Evolutionary conservation across 2,329 filamentous ascomycete species (phyloP).

Genomic region (Lasiodiplodia sp.): DNA sequence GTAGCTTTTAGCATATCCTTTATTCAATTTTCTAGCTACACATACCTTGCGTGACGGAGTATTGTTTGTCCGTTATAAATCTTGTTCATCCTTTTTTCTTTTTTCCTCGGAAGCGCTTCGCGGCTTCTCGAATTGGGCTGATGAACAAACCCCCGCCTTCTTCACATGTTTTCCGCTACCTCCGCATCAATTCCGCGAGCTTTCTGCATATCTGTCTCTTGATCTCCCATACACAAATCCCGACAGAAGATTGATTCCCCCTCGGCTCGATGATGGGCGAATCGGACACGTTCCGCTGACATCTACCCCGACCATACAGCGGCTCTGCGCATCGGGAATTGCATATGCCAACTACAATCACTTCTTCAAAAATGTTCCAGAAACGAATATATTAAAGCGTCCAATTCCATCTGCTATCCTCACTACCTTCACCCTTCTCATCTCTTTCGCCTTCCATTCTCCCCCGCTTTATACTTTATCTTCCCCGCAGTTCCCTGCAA

Average conservation of each 20-base stretch:
- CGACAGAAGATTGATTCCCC: background rate
- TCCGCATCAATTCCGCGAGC: background rate
- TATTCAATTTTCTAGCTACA: too few relatives aligned
- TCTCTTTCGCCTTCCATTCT: background rate
- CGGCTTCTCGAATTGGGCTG: too few relatives aligned
- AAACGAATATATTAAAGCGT: background rate
- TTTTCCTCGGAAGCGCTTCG: too few relatives aligned
- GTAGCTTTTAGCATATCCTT: too few relatives aligned
- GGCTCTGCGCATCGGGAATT: constrained; percentile 8
- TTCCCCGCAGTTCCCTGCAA: background rate
- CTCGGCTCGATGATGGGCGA: constrained; percentile 1
- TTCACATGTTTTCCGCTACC: background rate
- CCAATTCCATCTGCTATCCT: too few relatives aligned
- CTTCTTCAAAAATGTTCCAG: background rate
- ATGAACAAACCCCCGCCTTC: background rate
- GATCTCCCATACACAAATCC: background rate
- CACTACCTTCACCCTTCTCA: background rate
- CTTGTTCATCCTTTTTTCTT: too few relatives aligned
- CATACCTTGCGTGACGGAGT: too few relatives aligned
- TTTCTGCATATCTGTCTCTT: background rate
- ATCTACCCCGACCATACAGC: background rate
- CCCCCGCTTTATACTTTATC: background rate
- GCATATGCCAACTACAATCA: background rate
- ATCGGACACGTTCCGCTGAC: background rate
- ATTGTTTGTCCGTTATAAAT: too few relatives aligned